Base-by-base conservation (phyloP, 2,329 filamentous ascomycete species). In the Cercospora sojina region DNA sequence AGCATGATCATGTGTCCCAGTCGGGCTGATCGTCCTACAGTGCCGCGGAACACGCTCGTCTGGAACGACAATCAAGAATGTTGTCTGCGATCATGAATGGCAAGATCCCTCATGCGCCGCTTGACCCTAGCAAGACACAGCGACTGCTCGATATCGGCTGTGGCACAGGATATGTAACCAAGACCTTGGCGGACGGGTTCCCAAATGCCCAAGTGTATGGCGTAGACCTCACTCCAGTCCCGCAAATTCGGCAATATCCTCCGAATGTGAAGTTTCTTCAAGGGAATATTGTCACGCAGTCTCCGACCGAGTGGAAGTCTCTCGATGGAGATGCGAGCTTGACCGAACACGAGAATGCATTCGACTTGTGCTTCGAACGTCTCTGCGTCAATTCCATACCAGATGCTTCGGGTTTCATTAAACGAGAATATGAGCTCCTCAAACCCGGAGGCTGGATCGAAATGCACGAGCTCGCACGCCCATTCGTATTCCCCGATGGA, bases 111-210 rank as follows among this genome's bases (percentile, higher is more conserved):
- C 71, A 74, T 51, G 64, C 70, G 2, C 71, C 72, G 3, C 13
- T 73, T 6, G 32, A 35, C 5, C 41, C 38, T 3, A 49, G 43
- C 13, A 51, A 16, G 18, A 63, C 49, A 55, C 38, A 75, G 73
- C 29, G 78, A 79, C 59, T 70, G 16, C 70, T 72, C 12, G 70
- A 72, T 56, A 65, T 72, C 16, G 70, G 70, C 47, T 70, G 68
- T 49, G 82, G 81, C 10, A 69, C 68, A 4, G 71, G 71, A 5
- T 38, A 65, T 29, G 59, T 66, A 74, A 81, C 58, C 78, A 67
- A 61, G 29, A 58, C 62, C 18, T 59, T 70, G 20, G 70, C 60
- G 13, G 59, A 29, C 5, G 56, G 62, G 16, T 68, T 59, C 47
- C 66, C 62, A 27, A 68, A 75, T 7, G 71, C 76, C 6, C 66